Evolutionary conservation across 2,329 filamentous ascomycete genomes (phyloP).

Genomic region (Cordyceps tenuipes): DNA sequence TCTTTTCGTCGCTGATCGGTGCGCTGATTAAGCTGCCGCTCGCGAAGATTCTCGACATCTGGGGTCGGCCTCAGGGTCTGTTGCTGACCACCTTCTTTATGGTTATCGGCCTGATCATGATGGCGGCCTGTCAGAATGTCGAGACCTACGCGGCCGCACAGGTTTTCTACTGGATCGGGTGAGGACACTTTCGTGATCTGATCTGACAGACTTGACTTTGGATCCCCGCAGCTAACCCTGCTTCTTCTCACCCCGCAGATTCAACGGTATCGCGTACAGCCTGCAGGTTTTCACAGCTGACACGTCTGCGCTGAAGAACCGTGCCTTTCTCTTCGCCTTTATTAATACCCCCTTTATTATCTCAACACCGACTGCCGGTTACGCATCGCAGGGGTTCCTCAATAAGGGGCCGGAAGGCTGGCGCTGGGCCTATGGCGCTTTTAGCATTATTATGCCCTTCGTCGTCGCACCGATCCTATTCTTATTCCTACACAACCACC

Average conservation of each 20-base stretch:
- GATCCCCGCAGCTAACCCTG: no score
- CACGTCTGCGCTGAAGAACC: conserved; percentile 51
- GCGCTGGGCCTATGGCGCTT: conserved; percentile 41
- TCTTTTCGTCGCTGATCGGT: conserved; percentile 40
- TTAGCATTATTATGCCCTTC: conserved; percentile 46
- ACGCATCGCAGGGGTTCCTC: conserved; percentile 17
- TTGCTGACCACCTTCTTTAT: conserved; percentile 40
- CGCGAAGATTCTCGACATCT: conserved; percentile 55
- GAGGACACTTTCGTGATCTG: no score
- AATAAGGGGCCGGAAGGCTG: conserved; percentile 16
- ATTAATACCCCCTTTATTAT: conserved; percentile 43
- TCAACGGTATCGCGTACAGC: conserved; percentile 46
- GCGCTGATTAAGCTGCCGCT: conserved; percentile 52
- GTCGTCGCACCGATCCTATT: conserved; percentile 14
- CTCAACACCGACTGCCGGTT: conserved; percentile 25
- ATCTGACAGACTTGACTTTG: no score
- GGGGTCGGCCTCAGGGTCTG: conserved; percentile 52
- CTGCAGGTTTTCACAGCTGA: conserved; percentile 56
- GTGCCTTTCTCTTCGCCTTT: conserved; percentile 47
- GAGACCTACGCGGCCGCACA: conserved; percentile 42
- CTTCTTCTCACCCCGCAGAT: conserved; percentile 21
- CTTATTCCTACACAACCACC: conserved; percentile 12
- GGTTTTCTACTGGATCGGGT: conserved; percentile 53
- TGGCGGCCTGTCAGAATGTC: conserved; percentile 44
- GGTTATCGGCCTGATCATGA: conserved; percentile 45